Evolutionary conservation across 2,329 filamentous ascomycete species (phyloP), one percentile per base, ranked within the genome.

Genomic region (Calonectria ilicicola): DNA sequence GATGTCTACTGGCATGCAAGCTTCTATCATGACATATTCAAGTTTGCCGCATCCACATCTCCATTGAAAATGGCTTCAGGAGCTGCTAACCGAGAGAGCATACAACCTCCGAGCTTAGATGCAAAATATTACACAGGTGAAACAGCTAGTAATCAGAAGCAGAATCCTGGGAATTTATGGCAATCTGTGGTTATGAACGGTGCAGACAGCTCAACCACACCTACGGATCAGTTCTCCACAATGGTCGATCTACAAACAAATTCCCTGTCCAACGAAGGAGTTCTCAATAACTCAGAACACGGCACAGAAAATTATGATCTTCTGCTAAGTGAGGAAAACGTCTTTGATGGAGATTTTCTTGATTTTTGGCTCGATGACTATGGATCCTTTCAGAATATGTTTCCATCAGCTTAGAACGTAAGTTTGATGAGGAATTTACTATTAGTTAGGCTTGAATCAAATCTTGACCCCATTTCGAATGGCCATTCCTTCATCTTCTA

Each of bases 401-500:
- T 56, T 56, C 49, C 49, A 3, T 56, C 49, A 35, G 23, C 49
- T 32, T 56, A n/a, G n/a, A 53, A 9, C 2, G n/a, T 7, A 2
- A n/a, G 26, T 14, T 40, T 4, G 6, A 14, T 40, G 38, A 19
- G n/a, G 29, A 5, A 4, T n/a, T 19, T 7, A 17, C 15, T n/a
- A 7, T n/a, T 19, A 44, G 6, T 4, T 44, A 19, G 17, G 15
- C 29, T 9, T 19, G 6, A 7, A 56, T 56, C 29, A 56, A 56
- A 56, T 35, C 15, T 56, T 56, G 27, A 8, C 23, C 12, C 49
- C 49, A 15, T 56, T 56, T 35, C 49, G 17, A 15, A 56, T 56
- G 27, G 2, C 29, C 49, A 56, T 21, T 9, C 49, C 49, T 35
- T 32, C 8, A 10, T 81, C 80, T 42, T 76, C 79, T 12, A 62